Conservation (phyloP, 352 stramenopile species). For the Phytophthora sp. region DNA sequence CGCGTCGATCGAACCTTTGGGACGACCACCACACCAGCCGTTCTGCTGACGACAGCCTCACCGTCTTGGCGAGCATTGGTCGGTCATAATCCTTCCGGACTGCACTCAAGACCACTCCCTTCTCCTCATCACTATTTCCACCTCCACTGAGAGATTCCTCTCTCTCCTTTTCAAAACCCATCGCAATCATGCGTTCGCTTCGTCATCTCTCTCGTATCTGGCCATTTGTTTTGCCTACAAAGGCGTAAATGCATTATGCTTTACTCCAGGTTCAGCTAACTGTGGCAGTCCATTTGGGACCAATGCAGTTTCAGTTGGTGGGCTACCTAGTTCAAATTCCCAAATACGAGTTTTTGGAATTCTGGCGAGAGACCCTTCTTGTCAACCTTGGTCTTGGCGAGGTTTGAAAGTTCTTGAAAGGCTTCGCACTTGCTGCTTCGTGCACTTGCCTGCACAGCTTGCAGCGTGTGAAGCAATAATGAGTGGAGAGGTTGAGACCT, state of each 20-base stretch:
- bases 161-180: neutral
- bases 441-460: neutral
- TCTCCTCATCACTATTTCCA: no score
- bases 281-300: neutral
- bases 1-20: neutral
- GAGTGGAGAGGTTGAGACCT: neutral
- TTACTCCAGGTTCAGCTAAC: neutral
- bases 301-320: slow-evolving; percentile 14
- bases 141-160: no score
- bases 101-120: no score
- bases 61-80: no score
- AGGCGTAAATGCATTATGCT: no score
- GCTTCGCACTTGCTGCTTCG: slow-evolving; percentile 2
- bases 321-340: slow-evolving; percentile 13
- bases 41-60: neutral
- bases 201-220: no score
- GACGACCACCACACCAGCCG: neutral
- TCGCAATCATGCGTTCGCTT: neutral
- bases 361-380: neutral
- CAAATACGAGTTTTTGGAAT: neutral
- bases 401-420: neutral
- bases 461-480: neutral
- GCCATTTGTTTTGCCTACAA: no score
- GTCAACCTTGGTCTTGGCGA: neutral
- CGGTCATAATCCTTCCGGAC: no score